phyloP scores from a whole-genome alignment of 306 rosid species.

The Hippophae gyantsensis region DNA sequence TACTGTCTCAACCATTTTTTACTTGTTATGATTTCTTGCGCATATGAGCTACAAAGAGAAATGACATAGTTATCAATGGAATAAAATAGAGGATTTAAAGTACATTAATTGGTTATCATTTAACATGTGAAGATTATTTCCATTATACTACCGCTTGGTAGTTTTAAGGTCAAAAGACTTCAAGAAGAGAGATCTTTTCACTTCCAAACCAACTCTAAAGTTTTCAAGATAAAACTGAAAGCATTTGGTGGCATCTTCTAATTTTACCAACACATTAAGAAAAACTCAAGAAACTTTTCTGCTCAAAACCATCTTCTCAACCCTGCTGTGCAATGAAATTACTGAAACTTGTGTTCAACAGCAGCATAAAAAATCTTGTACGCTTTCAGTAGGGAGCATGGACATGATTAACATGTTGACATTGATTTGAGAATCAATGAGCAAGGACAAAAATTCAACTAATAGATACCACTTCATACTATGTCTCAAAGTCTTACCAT shows the following conservation, averaged over 20 bases:
- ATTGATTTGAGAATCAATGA: background rate
- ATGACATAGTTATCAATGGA: background rate
- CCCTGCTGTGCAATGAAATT: too few relatives aligned
- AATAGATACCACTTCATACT: background rate
- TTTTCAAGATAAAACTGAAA: too few relatives aligned
- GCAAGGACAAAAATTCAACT: background rate
- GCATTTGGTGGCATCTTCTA: too few relatives aligned
- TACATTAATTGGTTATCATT: background rate
- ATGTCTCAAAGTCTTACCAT: constrained; percentile 30
- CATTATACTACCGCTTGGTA: too few relatives aligned
- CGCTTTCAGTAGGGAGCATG: background rate
- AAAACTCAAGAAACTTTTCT: too few relatives aligned
- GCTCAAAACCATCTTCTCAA: too few relatives aligned
- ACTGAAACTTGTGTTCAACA: too few relatives aligned
- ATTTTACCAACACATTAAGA: too few relatives aligned
- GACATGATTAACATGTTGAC: background rate
- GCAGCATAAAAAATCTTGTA: background rate
- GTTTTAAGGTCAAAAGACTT: too few relatives aligned
- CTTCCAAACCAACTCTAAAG: too few relatives aligned
- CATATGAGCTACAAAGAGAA: constrained; percentile 53
- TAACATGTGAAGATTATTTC: too few relatives aligned
- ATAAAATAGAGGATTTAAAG: background rate
- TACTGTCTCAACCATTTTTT: constrained; percentile 39
- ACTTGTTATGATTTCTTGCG: constrained; percentile 54
- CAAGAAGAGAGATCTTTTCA: too few relatives aligned